These are phyloP conservation scores for Pseudogymnoascus sp. DNA, from an alignment of 2,329 filamentous ascomycete genomes.

Conservation along the genomic window DNA sequence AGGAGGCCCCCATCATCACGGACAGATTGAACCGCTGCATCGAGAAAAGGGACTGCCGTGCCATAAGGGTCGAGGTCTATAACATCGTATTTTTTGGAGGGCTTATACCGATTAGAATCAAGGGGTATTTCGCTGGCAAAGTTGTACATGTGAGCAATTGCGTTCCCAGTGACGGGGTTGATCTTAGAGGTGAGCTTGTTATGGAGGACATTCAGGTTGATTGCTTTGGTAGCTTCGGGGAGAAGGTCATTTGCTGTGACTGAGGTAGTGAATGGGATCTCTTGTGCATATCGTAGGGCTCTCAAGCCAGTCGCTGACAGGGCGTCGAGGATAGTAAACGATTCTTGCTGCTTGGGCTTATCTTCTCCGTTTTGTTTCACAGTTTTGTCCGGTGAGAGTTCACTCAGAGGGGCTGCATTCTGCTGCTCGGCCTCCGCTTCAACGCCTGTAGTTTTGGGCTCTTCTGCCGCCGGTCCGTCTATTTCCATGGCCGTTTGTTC, in stretches of 20 bases:
- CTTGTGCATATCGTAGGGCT: conserved; percentile 82
- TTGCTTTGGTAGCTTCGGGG: conserved; percentile 66
- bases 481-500: neutral
- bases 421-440: neutral
- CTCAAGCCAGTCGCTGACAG: conserved; percentile 89
- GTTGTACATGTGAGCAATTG: conserved; percentile 85
- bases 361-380: neutral
- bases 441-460: neutral
- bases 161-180: conserved; percentile 69
- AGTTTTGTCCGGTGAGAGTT: neutral
- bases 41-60: conserved; percentile 84
- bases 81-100: conserved; percentile 69
- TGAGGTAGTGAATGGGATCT: conserved; percentile 75
- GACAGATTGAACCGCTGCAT: conserved; percentile 79
- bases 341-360: neutral
- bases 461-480: neutral
- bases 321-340: conserved; percentile 84
- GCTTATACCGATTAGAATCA: conserved; percentile 32
- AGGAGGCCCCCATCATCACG: conserved; percentile 79
- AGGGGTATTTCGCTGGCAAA: conserved; percentile 44
- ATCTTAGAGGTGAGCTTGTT: conserved; percentile 69
- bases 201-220: conserved; percentile 75
- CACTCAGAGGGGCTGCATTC: neutral
- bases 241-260: conserved; percentile 89
- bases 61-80: conserved; percentile 97